phyloP scores from a whole-genome alignment of 352 stramenopile species.

The Pythium folliculosum region DNA sequence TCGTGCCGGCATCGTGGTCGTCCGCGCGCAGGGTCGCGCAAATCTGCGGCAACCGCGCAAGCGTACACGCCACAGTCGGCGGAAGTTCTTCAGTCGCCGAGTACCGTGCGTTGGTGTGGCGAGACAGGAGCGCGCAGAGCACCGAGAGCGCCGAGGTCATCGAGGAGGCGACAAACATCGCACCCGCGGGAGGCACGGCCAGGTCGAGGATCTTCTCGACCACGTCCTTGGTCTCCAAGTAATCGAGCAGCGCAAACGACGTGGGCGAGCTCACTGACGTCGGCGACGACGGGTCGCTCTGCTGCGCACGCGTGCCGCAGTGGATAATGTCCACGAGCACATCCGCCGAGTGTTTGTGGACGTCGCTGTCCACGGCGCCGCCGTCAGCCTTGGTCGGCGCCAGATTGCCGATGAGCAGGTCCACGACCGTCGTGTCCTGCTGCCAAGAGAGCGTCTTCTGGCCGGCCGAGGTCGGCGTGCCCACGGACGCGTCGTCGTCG shows the following conservation, averaged over 20 bases:
- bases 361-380: conserved; percentile 56
- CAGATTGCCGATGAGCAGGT: conserved; percentile 65
- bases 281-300: conserved; percentile 67
- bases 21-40: conserved; percentile 63
- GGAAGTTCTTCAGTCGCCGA: conserved; percentile 63
- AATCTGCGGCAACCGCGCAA: conserved; percentile 67
- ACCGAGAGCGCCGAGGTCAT: conserved; percentile 83
- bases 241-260: conserved; percentile 73
- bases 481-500: conserved; percentile 68
- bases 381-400: conserved; percentile 36
- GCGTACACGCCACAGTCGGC: conserved; percentile 47
- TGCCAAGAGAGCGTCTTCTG: conserved; percentile 82
- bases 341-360: conserved; percentile 84
- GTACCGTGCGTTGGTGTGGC: conserved; percentile 80
- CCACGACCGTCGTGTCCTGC: conserved; percentile 65
- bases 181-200: conserved; percentile 43
- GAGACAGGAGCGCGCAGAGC: conserved; percentile 71
- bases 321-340: conserved; percentile 87
- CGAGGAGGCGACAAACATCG: conserved; percentile 52
- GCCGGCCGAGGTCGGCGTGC: conserved; percentile 56
- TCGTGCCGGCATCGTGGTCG: conserved; percentile 61
- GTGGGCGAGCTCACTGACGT: conserved; percentile 50
- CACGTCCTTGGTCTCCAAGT: conserved; percentile 77
- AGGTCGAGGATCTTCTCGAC: conserved; percentile 68
- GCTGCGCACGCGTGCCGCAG: conserved; percentile 73